Evolutionary conservation across 257 asterid species (phyloP).

Genomic region (Parsonsia alboflavescens): DNA sequence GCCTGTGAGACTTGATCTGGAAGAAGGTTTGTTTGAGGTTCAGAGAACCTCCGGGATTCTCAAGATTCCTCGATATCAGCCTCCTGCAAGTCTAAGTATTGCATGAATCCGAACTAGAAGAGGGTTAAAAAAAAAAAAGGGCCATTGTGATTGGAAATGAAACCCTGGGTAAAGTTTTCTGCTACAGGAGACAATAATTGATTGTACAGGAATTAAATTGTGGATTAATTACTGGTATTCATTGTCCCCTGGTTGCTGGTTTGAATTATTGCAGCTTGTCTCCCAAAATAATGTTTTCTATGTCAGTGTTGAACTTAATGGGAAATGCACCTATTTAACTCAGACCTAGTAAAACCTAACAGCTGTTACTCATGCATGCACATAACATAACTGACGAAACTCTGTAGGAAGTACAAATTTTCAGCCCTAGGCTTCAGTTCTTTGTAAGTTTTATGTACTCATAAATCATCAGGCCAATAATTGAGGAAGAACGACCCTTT

Average conservation of each 20-base stretch:
- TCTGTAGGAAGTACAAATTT: too few species aligned
- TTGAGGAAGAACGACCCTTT: not conserved
- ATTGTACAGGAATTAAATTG: not conserved
- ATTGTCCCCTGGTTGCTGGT: not conserved
- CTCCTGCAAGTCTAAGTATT: not conserved
- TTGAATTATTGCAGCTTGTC: slow-evolving; percentile 13
- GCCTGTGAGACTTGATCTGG: not conserved
- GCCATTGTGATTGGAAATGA: not conserved
- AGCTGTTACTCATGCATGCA: too few species aligned
- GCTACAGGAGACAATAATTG: slow-evolving; percentile 10
- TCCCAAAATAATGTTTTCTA: slow-evolving; percentile 7
- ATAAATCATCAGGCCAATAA: not conserved
- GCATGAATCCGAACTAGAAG: not conserved
- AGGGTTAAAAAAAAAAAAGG: too few species aligned
- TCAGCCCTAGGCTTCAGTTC: too few species aligned
- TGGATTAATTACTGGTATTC: slow-evolving; percentile 8
- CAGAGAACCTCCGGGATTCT: not conserved
- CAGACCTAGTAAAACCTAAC: too few species aligned
- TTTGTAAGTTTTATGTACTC: too few species aligned
- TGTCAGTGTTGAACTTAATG: not conserved
- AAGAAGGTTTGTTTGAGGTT: not conserved
- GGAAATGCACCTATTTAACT: too few species aligned
- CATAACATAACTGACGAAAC: too few species aligned
- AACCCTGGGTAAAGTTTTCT: not conserved
- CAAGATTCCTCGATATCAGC: not conserved